These are phyloP conservation scores for Amesomyces nigricolor DNA, from an alignment of 2,329 filamentous ascomycete genomes.

Conservation along the genomic window DNA sequence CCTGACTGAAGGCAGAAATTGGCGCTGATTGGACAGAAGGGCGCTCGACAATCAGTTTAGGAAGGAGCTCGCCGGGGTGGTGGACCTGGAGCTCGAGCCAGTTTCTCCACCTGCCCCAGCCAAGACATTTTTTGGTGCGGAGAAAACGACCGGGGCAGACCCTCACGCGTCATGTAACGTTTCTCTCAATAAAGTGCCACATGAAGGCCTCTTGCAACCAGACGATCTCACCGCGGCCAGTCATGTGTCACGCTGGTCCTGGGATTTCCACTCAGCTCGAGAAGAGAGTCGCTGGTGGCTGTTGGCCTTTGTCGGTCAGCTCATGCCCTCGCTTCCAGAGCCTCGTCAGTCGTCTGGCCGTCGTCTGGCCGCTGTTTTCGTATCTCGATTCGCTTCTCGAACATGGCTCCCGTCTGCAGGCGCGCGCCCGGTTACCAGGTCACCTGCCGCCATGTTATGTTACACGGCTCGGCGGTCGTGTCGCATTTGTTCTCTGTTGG, in stretches of 20 bases:
- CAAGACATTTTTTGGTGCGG: neutral
- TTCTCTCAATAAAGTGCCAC: neutral
- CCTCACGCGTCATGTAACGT: constrained; percentile 10
- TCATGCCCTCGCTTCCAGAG: neutral
- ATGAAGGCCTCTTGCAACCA: neutral
- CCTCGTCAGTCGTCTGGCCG: no score
- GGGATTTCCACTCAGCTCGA: no score
- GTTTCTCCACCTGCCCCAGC: neutral
- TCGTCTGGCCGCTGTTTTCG: no score
- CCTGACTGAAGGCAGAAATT: neutral
- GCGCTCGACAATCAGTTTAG: constrained; percentile 13
- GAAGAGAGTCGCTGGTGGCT: neutral
- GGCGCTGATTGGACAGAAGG: constrained; percentile 13
- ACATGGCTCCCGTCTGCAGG: neutral
- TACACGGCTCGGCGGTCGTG: constrained; percentile 4
- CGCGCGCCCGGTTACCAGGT: neutral
- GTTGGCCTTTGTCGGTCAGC: neutral
- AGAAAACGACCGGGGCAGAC: neutral
- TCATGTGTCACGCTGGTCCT: no score
- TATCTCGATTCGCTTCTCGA: no score
- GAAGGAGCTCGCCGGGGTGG: constrained; percentile 19
- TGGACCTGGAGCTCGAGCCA: constrained; percentile 12
- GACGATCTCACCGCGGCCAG: no score
- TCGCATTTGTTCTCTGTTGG: no score
- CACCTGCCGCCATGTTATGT: constrained; percentile 7